These are phyloP conservation scores for Colletotrichum lentis DNA, from an alignment of 2,329 filamentous ascomycete genomes.

Conservation along the genomic window DNA sequence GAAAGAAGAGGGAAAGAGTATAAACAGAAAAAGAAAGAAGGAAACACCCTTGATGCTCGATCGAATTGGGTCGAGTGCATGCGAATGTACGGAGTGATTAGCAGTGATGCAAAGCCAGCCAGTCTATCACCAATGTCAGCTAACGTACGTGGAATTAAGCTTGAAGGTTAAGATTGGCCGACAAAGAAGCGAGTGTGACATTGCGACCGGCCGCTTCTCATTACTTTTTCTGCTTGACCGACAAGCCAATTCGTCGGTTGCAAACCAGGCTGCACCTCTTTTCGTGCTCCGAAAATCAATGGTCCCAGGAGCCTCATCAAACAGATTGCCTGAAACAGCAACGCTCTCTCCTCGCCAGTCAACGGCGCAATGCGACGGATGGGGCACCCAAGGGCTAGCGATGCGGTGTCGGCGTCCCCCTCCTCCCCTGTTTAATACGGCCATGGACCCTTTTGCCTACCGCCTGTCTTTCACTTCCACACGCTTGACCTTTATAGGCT, in stretches of 20 bases:
- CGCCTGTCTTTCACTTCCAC: no score
- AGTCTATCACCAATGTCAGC: neutral
- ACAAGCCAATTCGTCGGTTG: conserved; percentile 17
- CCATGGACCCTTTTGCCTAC: no score
- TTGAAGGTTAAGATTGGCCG: conserved; percentile 36
- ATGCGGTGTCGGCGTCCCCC: conserved; percentile 3
- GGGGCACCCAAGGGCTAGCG: neutral
- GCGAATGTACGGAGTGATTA: neutral
- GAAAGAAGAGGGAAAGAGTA: neutral
- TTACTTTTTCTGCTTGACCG: neutral
- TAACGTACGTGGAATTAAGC: conserved; percentile 37
- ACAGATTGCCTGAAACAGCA: conserved; percentile 17
- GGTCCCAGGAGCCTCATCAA: conserved; percentile 23
- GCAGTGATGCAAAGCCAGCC: neutral
- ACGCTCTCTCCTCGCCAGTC: conserved; percentile 2
- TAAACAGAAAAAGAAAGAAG: neutral
- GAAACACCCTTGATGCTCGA: neutral
- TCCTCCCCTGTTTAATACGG: no score
- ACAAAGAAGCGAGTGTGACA: conserved; percentile 30
- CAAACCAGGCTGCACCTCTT: neutral
- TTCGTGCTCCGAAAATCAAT: conserved; percentile 9
- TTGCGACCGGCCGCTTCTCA: conserved; percentile 21
- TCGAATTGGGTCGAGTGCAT: neutral
- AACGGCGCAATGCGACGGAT: neutral
- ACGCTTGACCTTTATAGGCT: no score